Percentiles rank a stretch among this genome's conserved stretches.
phyloP scores from a whole-genome alignment of 2,329 filamentous ascomycete species.

The Colletotrichum agaves region DNA sequence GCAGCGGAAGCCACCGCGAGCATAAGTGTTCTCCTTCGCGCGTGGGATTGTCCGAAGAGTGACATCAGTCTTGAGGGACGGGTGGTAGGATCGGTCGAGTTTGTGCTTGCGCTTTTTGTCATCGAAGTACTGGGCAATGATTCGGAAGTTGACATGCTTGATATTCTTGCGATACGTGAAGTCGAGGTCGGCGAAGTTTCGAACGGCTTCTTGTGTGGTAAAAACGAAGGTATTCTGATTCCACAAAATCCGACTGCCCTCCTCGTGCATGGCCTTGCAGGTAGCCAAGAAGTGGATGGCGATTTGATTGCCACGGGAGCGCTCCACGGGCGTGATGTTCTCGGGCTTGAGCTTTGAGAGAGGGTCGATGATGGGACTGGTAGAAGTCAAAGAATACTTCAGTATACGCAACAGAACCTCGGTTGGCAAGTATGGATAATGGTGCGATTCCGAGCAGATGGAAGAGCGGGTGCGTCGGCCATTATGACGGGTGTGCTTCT shows the following conservation, averaged over 20 bases:
- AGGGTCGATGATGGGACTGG: constrained; percentile 64
- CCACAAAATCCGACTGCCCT: constrained; percentile 63
- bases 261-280: constrained; percentile 59
- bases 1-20: constrained; percentile 63
- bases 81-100: constrained; percentile 55
- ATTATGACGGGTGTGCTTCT: constrained; percentile 23
- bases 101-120: constrained; percentile 55
- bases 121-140: constrained; percentile 67
- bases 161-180: constrained; percentile 55
- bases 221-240: constrained; percentile 64
- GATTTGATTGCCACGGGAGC: constrained; percentile 57
- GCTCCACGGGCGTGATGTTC: constrained; percentile 56
- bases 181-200: constrained; percentile 59
- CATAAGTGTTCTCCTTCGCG: constrained; percentile 56
- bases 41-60: constrained; percentile 55
- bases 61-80: constrained; percentile 53
- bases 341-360: constrained; percentile 57
- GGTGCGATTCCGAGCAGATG: constrained; percentile 31
- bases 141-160: constrained; percentile 59
- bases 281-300: constrained; percentile 65
- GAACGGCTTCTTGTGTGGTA: constrained; percentile 61
- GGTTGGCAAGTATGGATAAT: constrained; percentile 58
- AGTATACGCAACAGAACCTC: constrained; percentile 65
- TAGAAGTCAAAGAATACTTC: constrained; percentile 60
- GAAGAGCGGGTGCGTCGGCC: constrained; percentile 45